Evolutionary conservation across 2,329 filamentous ascomycete species (phyloP).

Genomic region (Stachybotrys chlorohalonatus): DNA sequence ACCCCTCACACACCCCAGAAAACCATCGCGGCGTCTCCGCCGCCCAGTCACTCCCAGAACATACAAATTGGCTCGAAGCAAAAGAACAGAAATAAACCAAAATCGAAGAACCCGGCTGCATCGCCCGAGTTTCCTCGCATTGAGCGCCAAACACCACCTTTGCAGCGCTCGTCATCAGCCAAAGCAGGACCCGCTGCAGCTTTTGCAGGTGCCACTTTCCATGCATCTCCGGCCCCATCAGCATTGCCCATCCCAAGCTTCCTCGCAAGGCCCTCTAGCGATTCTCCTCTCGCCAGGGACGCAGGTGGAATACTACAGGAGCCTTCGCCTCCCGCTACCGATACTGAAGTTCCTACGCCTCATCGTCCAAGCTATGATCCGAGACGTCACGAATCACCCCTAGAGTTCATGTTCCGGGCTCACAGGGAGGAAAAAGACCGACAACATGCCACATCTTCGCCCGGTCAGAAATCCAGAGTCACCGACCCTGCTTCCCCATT

Average conservation of each 20-base stretch:
- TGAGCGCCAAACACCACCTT: slow-evolving; percentile 32
- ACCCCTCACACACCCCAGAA: slow-evolving; percentile 40
- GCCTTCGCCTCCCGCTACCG: slow-evolving; percentile 43
- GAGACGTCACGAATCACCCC: slow-evolving; percentile 54
- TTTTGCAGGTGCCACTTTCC: slow-evolving; percentile 91
- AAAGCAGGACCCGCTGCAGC: slow-evolving; percentile 44
- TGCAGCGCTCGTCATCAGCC: slow-evolving; percentile 29
- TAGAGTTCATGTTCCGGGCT: slow-evolving; percentile 86
- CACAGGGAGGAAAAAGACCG: slow-evolving; percentile 69
- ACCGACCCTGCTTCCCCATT: slow-evolving; percentile 45
- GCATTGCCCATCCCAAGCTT: slow-evolving; percentile 87
- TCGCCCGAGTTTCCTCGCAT: slow-evolving; percentile 33
- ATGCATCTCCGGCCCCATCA: slow-evolving; percentile 86
- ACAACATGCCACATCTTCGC: slow-evolving; percentile 40
- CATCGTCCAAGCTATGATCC: slow-evolving; percentile 25
- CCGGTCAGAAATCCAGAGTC: slow-evolving; percentile 29
- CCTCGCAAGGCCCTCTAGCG: slow-evolving; percentile 62
- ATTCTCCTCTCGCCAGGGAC: slow-evolving; percentile 38
- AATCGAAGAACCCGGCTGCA: slow-evolving; percentile 17
- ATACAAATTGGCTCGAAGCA: slow-evolving; percentile 18
- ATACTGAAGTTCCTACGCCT: slow-evolving; percentile 40
- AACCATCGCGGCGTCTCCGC: slow-evolving; percentile 24
- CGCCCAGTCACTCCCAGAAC: slow-evolving; percentile 10
- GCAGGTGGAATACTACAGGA: slow-evolving; percentile 29
- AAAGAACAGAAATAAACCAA: slow-evolving; percentile 22